These are phyloP conservation scores for Xylaria digitata DNA, from an alignment of 2,329 filamentous ascomycete genomes.

Conservation along the genomic window DNA sequence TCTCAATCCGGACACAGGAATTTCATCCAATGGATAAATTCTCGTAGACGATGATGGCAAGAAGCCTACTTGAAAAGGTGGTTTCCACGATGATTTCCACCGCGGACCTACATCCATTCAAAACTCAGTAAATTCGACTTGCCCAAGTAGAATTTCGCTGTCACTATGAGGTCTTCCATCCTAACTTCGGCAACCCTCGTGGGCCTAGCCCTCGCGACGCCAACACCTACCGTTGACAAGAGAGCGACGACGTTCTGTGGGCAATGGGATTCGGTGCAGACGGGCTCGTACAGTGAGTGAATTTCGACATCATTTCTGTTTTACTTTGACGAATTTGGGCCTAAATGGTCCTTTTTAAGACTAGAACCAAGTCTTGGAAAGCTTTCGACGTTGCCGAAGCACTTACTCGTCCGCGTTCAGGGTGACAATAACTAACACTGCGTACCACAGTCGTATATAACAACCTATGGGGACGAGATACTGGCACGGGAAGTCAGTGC, in stretches of 20 bases:
- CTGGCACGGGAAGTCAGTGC: slow-evolving; percentile 57
- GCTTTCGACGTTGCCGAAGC: not conserved
- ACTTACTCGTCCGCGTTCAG: too few relatives aligned
- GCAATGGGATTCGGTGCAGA: slow-evolving; percentile 45
- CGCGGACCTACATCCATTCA: not conserved
- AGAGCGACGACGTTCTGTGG: slow-evolving; percentile 42
- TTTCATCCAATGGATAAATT: slow-evolving; percentile 17
- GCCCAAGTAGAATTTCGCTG: not conserved
- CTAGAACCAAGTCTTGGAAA: too few relatives aligned
- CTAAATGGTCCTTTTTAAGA: too few relatives aligned
- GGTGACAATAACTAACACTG: not conserved
- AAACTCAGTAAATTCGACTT: not conserved
- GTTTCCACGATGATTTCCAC: not conserved
- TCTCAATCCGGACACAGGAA: slow-evolving; percentile 13
- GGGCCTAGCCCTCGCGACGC: slow-evolving; percentile 33
- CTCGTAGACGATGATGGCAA: slow-evolving; percentile 6
- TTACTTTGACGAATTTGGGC: not conserved
- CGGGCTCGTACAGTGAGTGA: slow-evolving; percentile 54
- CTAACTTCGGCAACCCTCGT: slow-evolving; percentile 27
- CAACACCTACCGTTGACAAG: slow-evolving; percentile 38
- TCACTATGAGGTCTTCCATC: slow-evolving; percentile 37
- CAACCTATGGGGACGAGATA: slow-evolving; percentile 61
- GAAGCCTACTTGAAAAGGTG: slow-evolving; percentile 22
- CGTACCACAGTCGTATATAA: slow-evolving; percentile 56
- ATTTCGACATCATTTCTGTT: not conserved